Percentiles rank a stretch among this genome's conserved stretches.
phyloP scores from a whole-genome alignment of 2,329 filamentous ascomycete species.

The Incumbomyces delicatus region DNA sequence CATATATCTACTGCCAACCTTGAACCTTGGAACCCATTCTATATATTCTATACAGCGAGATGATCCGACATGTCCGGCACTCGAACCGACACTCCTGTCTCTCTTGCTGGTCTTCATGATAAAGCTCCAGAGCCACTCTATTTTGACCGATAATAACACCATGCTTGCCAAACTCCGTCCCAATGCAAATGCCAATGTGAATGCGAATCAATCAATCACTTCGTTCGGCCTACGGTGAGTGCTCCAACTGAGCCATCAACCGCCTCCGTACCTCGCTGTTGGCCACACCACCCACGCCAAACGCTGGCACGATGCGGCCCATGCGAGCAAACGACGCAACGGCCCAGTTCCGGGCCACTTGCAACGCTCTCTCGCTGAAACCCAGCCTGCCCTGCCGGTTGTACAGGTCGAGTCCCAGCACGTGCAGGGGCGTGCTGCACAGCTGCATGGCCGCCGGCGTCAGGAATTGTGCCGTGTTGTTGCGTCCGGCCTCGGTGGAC shows the following conservation, averaged over 20 bases:
- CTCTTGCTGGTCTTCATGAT: background rate
- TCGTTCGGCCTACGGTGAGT: too few species aligned
- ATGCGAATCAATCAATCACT: background rate
- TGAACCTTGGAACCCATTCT: too few species aligned
- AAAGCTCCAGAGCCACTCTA: background rate
- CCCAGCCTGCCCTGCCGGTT: conserved; percentile 48
- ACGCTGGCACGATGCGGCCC: conserved; percentile 73
- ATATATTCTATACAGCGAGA: too few species aligned
- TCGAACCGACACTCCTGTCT: too few species aligned
- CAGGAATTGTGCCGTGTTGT: conserved; percentile 58
- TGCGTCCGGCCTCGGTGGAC: conserved; percentile 19
- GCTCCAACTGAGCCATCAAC: conserved; percentile 18
- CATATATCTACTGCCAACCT: too few species aligned
- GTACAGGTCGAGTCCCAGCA: conserved; percentile 75
- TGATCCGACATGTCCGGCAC: too few species aligned
- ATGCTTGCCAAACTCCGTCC: conserved; percentile 1
- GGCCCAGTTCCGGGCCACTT: conserved; percentile 63
- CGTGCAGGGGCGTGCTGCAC: conserved; percentile 68
- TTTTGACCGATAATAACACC: background rate
- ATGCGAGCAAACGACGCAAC: conserved; percentile 64
- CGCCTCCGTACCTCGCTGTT: conserved; percentile 43
- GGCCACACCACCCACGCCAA: conserved; percentile 77
- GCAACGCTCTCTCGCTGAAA: conserved; percentile 48
- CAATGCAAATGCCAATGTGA: background rate
- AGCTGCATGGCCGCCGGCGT: conserved; percentile 71